A percentile compares a stretch with the other conserved stretches of the same genome.
Evolutionary conservation across 257 asterid genomes (phyloP).

Genomic region (Oldenlandia corymbosa): DNA sequence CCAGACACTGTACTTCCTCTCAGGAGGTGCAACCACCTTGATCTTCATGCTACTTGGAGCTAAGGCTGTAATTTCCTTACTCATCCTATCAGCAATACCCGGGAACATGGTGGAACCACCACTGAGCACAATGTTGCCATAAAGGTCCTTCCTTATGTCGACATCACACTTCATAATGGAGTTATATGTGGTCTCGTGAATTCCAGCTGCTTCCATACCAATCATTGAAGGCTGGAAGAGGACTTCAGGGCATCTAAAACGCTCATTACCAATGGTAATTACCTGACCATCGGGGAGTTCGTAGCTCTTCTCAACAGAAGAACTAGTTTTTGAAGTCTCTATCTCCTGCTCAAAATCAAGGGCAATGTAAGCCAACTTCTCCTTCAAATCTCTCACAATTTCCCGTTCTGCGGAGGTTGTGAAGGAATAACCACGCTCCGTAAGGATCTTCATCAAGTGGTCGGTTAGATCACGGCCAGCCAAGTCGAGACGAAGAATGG

Average conservation of each 20-base stretch:
- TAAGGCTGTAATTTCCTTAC: conserved; percentile 39
- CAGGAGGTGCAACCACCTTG: conserved; percentile 42
- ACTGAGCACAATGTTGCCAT: conserved; percentile 41
- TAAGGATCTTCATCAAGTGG: conserved; percentile 33
- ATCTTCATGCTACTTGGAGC: conserved; percentile 53
- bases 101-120: conserved; percentile 48
- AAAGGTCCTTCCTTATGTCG: conserved; percentile 42
- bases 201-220: conserved; percentile 44
- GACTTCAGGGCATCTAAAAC: conserved; percentile 46
- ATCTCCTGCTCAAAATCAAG: conserved; percentile 39
- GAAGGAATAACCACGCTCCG: conserved; percentile 40
- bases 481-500: conserved; percentile 42
- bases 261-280: conserved; percentile 40
- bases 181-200: conserved; percentile 43
- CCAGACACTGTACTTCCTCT: conserved; percentile 47
- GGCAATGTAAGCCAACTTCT: conserved; percentile 38
- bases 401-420: conserved; percentile 44
- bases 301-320: conserved; percentile 37
- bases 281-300: conserved; percentile 47
- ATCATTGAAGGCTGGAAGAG: conserved; percentile 46
- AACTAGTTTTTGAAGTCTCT: conserved; percentile 37
- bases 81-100: conserved; percentile 39
- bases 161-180: conserved; percentile 47
- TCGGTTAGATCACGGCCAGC: conserved; percentile 49
- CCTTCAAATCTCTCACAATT: conserved; percentile 43